These are phyloP conservation scores for Trichoderma gracile DNA, from an alignment of 2,329 filamentous ascomycete genomes.

Conservation along the genomic window DNA sequence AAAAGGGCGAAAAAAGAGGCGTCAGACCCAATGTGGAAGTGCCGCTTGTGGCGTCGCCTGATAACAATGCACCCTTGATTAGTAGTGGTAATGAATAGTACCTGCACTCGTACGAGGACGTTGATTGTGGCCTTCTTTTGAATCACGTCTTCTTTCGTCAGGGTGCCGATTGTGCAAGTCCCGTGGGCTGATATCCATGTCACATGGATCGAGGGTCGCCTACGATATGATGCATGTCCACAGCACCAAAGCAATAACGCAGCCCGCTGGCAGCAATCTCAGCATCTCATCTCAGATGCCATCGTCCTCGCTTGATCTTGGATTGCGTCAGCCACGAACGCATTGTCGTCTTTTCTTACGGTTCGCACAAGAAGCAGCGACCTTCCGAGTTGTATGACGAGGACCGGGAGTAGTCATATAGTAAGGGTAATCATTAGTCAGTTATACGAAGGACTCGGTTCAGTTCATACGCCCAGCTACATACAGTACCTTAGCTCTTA, in stretches of 20 bases:
- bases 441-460: not conserved
- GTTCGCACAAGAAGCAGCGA: not conserved
- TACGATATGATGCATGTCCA: not conserved
- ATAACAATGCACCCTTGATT: slow-evolving; percentile 14
- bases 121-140: no score
- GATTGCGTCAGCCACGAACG: no score
- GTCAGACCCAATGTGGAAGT: slow-evolving; percentile 16
- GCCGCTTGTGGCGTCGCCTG: slow-evolving; percentile 18
- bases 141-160: not conserved
- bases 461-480: not conserved
- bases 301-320: no score
- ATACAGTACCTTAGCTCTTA: not conserved
- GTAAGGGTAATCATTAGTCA: not conserved
- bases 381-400: no score
- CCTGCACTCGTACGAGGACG: no score
- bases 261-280: not conserved
- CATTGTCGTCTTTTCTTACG: not conserved
- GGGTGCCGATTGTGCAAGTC: slow-evolving; percentile 11
- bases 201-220: slow-evolving; percentile 11
- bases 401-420: no score
- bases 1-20: not conserved
- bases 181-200: slow-evolving; percentile 22
- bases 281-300: not conserved
- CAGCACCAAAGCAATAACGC: not conserved
- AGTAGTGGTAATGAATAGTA: not conserved